Evolutionary conservation across 495 filamentous ascomycete species (phyloP).

Genomic region (Podospora comata): DNA sequence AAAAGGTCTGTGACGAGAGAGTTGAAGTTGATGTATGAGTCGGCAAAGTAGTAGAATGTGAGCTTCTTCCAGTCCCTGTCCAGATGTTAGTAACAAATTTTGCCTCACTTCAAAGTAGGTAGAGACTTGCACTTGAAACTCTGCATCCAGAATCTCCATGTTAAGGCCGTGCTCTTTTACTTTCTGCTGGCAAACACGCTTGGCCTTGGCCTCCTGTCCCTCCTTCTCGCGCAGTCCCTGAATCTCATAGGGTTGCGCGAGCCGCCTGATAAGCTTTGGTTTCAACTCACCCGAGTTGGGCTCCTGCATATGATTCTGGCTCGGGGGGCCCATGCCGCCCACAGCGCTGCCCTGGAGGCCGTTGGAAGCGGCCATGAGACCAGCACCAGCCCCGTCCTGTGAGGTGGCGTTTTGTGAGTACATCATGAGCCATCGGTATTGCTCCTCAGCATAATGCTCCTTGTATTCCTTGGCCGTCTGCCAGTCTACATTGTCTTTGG

Average conservation of each 20-base stretch:
- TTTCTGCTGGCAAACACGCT: slow-evolving; percentile 92
- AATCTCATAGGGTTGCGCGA: slow-evolving; percentile 89
- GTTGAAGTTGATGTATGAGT: slow-evolving; percentile 98
- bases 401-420: slow-evolving; percentile 75
- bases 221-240: slow-evolving; percentile 86
- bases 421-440: slow-evolving; percentile 97
- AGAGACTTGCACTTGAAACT: slow-evolving; percentile 88
- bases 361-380: slow-evolving; percentile 56
- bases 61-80: slow-evolving; percentile 96
- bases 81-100: slow-evolving; percentile 16
- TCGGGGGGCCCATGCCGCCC: slow-evolving; percentile 70
- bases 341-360: slow-evolving; percentile 63
- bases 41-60: slow-evolving; percentile 98
- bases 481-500: slow-evolving; percentile 76
- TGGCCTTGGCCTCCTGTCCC: slow-evolving; percentile 95
- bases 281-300: slow-evolving; percentile 74
- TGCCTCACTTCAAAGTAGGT: background rate
- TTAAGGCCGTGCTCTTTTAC: slow-evolving; percentile 89
- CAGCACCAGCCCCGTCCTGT: slow-evolving; percentile 53
- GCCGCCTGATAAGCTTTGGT: slow-evolving; percentile 91
- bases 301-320: slow-evolving; percentile 69
- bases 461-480: slow-evolving; percentile 82
- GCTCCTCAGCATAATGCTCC: slow-evolving; percentile 84
- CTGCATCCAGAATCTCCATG: slow-evolving; percentile 99
- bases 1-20: slow-evolving; percentile 94